phyloP scores from a whole-genome alignment of 306 rosid species.

The Cyamopsis tetragonoloba region DNA sequence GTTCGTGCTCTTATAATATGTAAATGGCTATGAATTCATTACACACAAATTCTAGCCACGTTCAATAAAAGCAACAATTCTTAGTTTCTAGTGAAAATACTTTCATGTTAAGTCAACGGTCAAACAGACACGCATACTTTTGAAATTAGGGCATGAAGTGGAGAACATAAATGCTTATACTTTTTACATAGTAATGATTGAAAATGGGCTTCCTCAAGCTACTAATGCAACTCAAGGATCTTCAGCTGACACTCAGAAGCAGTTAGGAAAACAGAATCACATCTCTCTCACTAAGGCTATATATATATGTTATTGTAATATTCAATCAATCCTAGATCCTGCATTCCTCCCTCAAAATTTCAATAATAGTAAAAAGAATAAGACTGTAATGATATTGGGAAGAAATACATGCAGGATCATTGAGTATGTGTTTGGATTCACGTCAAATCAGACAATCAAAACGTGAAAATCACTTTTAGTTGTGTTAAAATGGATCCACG shows the following conservation, averaged over 20 bases:
- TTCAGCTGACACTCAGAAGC: slow-evolving; percentile 15
- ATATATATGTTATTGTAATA: slow-evolving; percentile 13
- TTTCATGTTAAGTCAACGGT: no score
- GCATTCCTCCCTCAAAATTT: slow-evolving; percentile 17
- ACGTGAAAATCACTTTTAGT: no score
- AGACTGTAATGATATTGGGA: slow-evolving; percentile 5
- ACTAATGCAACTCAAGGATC: slow-evolving; percentile 22
- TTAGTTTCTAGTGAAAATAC: no score
- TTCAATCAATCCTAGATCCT: slow-evolving; percentile 24
- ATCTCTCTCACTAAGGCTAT: slow-evolving; percentile 18
- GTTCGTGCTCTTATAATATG: no score
- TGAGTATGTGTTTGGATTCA: no score
- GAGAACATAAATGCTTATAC: slow-evolving; percentile 3
- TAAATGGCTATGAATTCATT: no score
- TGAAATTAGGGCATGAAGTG: neutral
- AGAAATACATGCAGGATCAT: slow-evolving; percentile 7
- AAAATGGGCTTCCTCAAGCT: slow-evolving; percentile 10
- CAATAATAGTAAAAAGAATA: neutral
- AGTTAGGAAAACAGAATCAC: slow-evolving; percentile 6
- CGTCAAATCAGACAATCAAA: no score
- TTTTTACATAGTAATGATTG: slow-evolving; percentile 6
- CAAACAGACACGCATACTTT: no score
- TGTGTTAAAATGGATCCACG: no score
- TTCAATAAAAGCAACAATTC: no score
- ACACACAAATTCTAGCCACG: no score